These are phyloP conservation scores for Colletotrichum kahawae DNA, from an alignment of 2,329 filamentous ascomycete genomes.

Conservation along the genomic window DNA sequence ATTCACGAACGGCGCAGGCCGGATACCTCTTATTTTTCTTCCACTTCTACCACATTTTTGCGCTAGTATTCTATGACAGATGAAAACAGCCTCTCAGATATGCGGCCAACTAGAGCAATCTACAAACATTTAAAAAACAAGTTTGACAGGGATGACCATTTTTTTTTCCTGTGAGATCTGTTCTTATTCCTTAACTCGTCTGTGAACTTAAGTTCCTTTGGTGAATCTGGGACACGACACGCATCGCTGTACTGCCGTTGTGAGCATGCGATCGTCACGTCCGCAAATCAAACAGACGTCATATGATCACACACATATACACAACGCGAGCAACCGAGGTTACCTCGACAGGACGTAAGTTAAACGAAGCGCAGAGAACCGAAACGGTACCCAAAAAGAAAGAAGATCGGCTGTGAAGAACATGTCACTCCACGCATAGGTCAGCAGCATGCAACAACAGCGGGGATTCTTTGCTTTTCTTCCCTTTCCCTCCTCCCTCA, in stretches of 20 bases:
- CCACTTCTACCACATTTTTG: neutral
- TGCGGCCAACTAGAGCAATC: constrained; percentile 1
- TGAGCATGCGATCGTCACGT: neutral
- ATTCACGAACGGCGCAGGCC: constrained; percentile 19
- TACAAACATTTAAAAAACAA: neutral
- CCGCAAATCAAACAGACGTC: neutral
- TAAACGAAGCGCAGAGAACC: neutral
- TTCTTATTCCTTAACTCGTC: neutral
- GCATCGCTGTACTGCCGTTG: neutral
- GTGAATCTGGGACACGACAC: neutral
- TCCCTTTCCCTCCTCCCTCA: neutral
- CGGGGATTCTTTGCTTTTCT: neutral
- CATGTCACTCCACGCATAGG: neutral
- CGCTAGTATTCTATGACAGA: neutral
- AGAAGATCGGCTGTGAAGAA: neutral
- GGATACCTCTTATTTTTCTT: neutral
- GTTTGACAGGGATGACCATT: neutral
- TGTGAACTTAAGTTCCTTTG: neutral
- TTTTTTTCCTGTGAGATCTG: neutral
- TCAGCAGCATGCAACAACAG: neutral
- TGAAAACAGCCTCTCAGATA: neutral
- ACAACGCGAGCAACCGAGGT: neutral
- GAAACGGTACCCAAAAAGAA: neutral
- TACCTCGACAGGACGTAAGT: neutral
- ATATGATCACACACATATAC: neutral